Conservation (phyloP, 768 basidiomycete genomes). For the Termitomyces heimii region DNA sequence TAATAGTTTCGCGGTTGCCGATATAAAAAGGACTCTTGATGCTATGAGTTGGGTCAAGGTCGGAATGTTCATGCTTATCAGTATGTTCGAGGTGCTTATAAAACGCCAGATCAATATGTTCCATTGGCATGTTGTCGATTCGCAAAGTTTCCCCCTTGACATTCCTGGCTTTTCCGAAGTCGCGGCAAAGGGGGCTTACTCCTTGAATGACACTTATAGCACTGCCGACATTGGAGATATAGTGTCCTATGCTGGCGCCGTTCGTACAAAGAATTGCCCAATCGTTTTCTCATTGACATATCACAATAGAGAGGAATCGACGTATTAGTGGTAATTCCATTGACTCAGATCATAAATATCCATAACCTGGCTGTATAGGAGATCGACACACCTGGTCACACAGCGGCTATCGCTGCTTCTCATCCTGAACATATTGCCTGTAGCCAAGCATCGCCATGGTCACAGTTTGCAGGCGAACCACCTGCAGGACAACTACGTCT, state of each 20-base stretch:
- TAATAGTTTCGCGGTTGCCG: slow-evolving; percentile 53
- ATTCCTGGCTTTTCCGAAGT: slow-evolving; percentile 59
- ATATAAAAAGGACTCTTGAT: slow-evolving; percentile 65
- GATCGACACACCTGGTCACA: slow-evolving; percentile 84
- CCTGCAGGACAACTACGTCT: slow-evolving; percentile 82
- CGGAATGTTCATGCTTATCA: slow-evolving; percentile 30
- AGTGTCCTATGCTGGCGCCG: slow-evolving; percentile 58
- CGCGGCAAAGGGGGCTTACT: slow-evolving; percentile 66
- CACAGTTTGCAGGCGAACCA: slow-evolving; percentile 61
- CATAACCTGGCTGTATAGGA: slow-evolving; percentile 45
- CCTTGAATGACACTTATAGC: slow-evolving; percentile 44
- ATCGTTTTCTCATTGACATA: slow-evolving; percentile 5
- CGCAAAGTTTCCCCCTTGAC: slow-evolving; percentile 70
- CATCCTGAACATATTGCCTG: slow-evolving; percentile 79
- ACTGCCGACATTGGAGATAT: slow-evolving; percentile 50
- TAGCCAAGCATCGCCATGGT: slow-evolving; percentile 48
- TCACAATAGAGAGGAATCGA: slow-evolving; percentile 59
- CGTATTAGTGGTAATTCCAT: slow-evolving; percentile 42
- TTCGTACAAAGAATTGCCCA: slow-evolving; percentile 26
- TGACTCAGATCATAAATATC: slow-evolving; percentile 9
- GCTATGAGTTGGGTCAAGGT: slow-evolving; percentile 75
- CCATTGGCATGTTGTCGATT: slow-evolving; percentile 81
- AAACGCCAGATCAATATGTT: slow-evolving; percentile 54
- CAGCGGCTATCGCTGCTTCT: slow-evolving; percentile 52
- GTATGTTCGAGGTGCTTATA: slow-evolving; percentile 24